These are phyloP conservation scores for Mycena sp. DNA, from an alignment of 1,284 basidiomycete genomes.

Conservation along the genomic window DNA sequence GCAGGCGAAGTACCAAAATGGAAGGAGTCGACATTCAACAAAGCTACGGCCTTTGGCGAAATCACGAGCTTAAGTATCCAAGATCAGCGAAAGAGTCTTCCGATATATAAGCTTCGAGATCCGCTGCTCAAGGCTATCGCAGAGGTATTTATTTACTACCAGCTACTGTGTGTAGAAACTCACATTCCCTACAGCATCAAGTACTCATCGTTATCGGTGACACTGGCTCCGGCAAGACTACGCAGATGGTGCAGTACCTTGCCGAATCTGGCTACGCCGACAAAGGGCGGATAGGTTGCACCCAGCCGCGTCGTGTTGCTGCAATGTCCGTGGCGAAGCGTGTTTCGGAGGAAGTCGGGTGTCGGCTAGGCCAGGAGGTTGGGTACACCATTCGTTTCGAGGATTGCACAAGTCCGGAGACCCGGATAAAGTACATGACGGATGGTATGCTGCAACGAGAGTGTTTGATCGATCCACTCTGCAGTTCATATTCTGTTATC, in stretches of 20 bases:
- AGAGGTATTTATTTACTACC: slow-evolving; percentile 65
- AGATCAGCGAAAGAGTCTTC: slow-evolving; percentile 91
- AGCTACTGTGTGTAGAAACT: slow-evolving; percentile 22
- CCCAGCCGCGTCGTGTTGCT: slow-evolving; percentile 97
- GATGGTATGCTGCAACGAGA: slow-evolving; percentile 99
- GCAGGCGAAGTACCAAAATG: slow-evolving; percentile 88
- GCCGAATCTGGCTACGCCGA: slow-evolving; percentile 92
- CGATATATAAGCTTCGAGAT: slow-evolving; percentile 97
- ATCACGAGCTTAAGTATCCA: slow-evolving; percentile 92
- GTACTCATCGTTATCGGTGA: slow-evolving; percentile 95
- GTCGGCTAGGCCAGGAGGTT: slow-evolving; percentile 95
- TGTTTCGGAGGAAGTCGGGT: slow-evolving; percentile 97
- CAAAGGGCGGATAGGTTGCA: slow-evolving; percentile 92
- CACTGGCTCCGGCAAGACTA: slow-evolving; percentile 94
- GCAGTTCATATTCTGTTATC: slow-evolving; percentile 92
- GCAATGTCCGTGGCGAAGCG: slow-evolving; percentile 99
- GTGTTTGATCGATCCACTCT: slow-evolving; percentile 94
- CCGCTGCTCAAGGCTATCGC: slow-evolving; percentile 91
- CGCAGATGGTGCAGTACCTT: slow-evolving; percentile 94
- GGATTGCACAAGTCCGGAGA: slow-evolving; percentile 97
- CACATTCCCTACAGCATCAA: slow-evolving; percentile 77
- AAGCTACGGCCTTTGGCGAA: slow-evolving; percentile 96
- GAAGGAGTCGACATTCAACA: slow-evolving; percentile 95
- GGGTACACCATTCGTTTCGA: slow-evolving; percentile 99
- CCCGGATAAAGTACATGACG: slow-evolving; percentile 99